Percentiles rank a stretch among this genome's conserved stretches.
These are phyloP conservation scores for Plectosphaerella sp. DNA, from an alignment of 2,329 filamentous ascomycete species.

Conservation along the genomic window DNA sequence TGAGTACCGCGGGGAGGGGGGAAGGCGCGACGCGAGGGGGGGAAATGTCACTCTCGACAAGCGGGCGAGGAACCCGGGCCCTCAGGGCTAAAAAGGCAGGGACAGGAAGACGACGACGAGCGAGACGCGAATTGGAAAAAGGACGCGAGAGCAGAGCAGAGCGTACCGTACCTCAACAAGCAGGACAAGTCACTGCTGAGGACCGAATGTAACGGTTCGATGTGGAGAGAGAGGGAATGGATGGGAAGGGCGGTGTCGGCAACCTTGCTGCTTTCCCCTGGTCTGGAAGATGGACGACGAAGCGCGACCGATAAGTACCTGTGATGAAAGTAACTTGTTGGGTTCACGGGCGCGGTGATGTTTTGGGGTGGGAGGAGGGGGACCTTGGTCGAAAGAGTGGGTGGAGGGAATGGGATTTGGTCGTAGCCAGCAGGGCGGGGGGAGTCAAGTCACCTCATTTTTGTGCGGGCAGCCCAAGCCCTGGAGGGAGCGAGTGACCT, in stretches of 20 bases:
- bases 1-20: no score
- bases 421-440: background rate
- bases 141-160: background rate
- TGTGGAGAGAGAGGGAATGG: background rate
- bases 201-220: background rate
- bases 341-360: slow-evolving; percentile 24
- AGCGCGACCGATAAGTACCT: slow-evolving; percentile 25
- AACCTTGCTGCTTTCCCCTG: background rate
- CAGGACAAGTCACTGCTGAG: background rate
- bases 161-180: no score
- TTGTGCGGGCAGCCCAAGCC: no score
- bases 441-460: no score
- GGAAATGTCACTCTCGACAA: no score
- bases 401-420: slow-evolving; percentile 8
- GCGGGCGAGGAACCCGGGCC: no score
- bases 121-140: background rate
- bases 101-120: background rate
- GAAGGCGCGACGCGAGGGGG: no score
- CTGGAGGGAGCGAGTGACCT: no score
- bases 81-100: background rate
- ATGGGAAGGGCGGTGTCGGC: background rate
- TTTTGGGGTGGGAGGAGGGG: slow-evolving; percentile 22
- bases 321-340: slow-evolving; percentile 34
- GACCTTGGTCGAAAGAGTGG: slow-evolving; percentile 9
- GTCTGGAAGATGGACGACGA: background rate